These are phyloP conservation scores for Nannochloris sp. DNA, from an alignment of 139 green algal species.

Conservation along the genomic window DNA sequence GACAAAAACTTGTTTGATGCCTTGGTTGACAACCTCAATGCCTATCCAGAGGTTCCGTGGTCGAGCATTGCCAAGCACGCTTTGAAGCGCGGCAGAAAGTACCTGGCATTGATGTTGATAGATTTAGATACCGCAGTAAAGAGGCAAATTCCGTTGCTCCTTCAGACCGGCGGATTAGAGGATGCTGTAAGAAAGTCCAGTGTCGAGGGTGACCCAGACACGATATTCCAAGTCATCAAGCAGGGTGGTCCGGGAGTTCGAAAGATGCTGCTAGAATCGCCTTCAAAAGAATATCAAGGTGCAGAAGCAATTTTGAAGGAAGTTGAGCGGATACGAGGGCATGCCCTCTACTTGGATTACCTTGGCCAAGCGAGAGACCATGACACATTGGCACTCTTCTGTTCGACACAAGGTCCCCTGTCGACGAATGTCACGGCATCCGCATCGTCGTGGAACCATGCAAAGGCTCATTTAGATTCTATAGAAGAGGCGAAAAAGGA, in stretches of 20 bases:
- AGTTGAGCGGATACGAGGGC: too few relatives aligned
- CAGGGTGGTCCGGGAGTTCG: too few relatives aligned
- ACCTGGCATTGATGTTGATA: slow-evolving; percentile 54
- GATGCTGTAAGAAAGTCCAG: slow-evolving; percentile 17
- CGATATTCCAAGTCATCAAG: slow-evolving; percentile 16
- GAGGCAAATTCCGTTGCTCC: slow-evolving; percentile 59
- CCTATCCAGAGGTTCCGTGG: slow-evolving; percentile 41
- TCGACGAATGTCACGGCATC: not conserved
- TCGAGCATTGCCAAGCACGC: slow-evolving; percentile 41
- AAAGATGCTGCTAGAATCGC: too few relatives aligned
- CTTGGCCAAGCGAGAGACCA: too few relatives aligned
- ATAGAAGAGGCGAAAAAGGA: not conserved
- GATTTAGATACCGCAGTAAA: slow-evolving; percentile 46
- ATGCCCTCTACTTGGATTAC: too few relatives aligned
- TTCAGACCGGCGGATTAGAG: slow-evolving; percentile 34
- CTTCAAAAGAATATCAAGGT: too few relatives aligned
- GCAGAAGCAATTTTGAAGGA: too few relatives aligned
- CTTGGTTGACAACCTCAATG: slow-evolving; percentile 53
- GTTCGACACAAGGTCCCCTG: too few relatives aligned
- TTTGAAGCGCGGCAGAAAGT: slow-evolving; percentile 21
- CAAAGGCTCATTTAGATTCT: not conserved
- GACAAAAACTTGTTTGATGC: slow-evolving; percentile 52
- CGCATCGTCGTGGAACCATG: not conserved
- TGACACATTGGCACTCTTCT: too few relatives aligned
- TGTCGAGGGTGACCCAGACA: slow-evolving; percentile 20